Conservation (phyloP, 129 eudicot genomes). For the Saussurea involucrata region DNA sequence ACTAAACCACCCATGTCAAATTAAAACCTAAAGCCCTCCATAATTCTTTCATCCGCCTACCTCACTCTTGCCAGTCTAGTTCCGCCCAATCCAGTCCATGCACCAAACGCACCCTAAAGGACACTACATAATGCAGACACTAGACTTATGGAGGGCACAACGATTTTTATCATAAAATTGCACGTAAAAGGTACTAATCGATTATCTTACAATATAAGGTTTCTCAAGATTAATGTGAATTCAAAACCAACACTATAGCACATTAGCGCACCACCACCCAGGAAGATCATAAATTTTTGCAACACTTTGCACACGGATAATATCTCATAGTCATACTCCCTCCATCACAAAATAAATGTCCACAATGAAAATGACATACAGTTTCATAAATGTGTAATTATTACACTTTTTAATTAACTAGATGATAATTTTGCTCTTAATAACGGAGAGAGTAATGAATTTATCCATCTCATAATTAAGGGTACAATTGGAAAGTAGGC, state of each 20-base stretch:
- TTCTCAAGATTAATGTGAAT: not conserved
- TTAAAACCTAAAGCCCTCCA: not conserved
- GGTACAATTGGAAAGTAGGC: not conserved
- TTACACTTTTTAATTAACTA: not conserved
- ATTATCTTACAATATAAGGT: not conserved
- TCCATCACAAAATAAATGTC: not conserved
- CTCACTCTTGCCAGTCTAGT: not conserved
- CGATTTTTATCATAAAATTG: not conserved
- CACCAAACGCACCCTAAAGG: not conserved
- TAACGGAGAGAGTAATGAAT: not conserved
- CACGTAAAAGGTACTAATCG: not conserved
- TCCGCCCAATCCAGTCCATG: not conserved
- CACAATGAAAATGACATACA: not conserved
- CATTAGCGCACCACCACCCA: not conserved
- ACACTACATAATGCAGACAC: not conserved
- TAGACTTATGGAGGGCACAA: not conserved
- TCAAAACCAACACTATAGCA: not conserved
- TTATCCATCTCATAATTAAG: not conserved
- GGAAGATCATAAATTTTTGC: not conserved
- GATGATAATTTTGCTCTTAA: not conserved
- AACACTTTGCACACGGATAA: not conserved
- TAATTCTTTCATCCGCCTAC: not conserved
- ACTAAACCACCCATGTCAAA: not conserved
- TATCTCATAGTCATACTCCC: not conserved
- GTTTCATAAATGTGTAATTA: not conserved